Evolutionary conservation across 192 early-diverging fungal species (phyloP).

Genomic region (Backusella mclennaniae): DNA sequence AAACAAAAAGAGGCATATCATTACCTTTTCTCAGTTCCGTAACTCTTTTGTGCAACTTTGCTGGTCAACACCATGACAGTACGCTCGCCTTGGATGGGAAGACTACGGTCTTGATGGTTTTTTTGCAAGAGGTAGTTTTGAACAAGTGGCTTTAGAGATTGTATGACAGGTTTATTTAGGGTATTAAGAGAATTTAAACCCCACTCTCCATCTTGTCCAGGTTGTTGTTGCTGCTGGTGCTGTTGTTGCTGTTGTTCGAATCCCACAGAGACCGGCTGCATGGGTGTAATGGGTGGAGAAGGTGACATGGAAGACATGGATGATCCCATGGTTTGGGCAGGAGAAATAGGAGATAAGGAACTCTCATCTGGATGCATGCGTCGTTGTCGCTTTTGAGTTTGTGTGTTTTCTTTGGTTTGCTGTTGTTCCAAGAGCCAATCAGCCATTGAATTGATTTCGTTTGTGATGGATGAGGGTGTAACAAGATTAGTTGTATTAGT

Average conservation of each 20-base stretch:
- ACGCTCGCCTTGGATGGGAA: conserved; percentile 49
- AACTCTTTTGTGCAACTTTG: conserved; percentile 90
- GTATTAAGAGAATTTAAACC: conserved; percentile 14
- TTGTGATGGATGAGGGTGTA: conserved; percentile 4
- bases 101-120: conserved; percentile 23
- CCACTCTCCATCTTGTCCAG: conserved; percentile 4
- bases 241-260: conserved; percentile 13
- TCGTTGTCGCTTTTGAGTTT: conserved; percentile 8
- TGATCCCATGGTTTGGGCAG: conserved; percentile 6
- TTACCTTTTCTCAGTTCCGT: conserved; percentile 90
- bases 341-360: conserved; percentile 6
- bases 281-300: conserved; percentile 29
- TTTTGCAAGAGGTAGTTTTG: conserved; percentile 43
- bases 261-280: conserved; percentile 14
- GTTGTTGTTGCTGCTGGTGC: neutral
- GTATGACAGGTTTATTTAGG: conserved; percentile 11
- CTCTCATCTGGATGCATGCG: neutral
- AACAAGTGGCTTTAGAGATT: conserved; percentile 34
- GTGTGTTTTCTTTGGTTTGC: neutral
- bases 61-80: conserved; percentile 80
- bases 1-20: neutral
- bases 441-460: conserved; percentile 11
- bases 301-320: conserved; percentile 22
- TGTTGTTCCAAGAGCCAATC: conserved; percentile 14
- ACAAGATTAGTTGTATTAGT: neutral